Evolutionary conservation across 495 filamentous ascomycete species (phyloP), one percentile per base, ranked within the genome.

Genomic region (Talaromyces borbonicus): DNA sequence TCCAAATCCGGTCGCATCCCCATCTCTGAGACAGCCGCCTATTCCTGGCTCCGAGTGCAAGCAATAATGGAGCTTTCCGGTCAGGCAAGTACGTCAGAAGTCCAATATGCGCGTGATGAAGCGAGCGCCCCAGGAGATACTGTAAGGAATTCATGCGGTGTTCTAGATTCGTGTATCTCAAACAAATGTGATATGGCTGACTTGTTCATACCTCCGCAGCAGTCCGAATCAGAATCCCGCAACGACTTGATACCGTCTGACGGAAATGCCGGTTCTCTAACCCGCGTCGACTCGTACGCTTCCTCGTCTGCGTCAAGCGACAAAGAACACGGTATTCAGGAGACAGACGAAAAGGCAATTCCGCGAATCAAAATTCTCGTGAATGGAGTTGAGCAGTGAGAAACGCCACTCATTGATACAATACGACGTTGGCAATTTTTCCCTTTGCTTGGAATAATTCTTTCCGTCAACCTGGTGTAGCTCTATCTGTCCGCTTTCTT

Each of bases 1-100:
- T 43, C 41, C 15, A 43, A 43, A 23, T 26, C 27, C 22, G 23
- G 32, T 11, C 33, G 46, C 16, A 35, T 48, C n/a, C 37, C 46
- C 5, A 48, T 48, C 5, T 39, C 35, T 24, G 22, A 48, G 31
- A 48, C 46, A 32, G 46, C 46, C 20, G 46, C 46, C n/a, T 48
- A 48, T 15, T 48, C 46, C 25, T 48, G 46, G 46, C 33, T 48
- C 19, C 26, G 22, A 19, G 46, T 48, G 8, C 23, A 48, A n/a
- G 32, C 39, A 15, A 48, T 48, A 9, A 27, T 48, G 46, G 46
- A 48, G 22, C 14, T 24, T 11, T 46, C 43, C 11, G 27, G n/a
- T 15, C 43, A 46, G 19, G 43, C 25, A 46, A 24, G 35, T 38
- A 8, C 6, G 32, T 14, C 15, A 36, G 19, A 8, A 1, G 7